Evolutionary conservation across 108 stramenopile species (phyloP).

Genomic region (Chaetoceros muelleri): DNA sequence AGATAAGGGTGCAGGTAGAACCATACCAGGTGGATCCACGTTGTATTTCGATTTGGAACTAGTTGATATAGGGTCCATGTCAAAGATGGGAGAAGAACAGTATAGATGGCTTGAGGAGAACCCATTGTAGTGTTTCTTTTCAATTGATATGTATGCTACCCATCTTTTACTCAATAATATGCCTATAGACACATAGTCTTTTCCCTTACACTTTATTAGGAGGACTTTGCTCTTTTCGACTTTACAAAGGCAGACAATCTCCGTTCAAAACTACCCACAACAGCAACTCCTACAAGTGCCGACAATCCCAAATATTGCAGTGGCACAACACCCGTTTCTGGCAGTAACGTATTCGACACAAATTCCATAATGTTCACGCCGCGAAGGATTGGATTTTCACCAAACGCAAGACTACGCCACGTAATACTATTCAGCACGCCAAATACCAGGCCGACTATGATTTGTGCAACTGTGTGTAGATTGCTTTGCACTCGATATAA

Average conservation of each 20-base stretch:
- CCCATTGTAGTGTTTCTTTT: conserved; percentile 25
- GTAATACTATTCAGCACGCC: conserved; percentile 48
- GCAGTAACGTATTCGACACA: conserved; percentile 18
- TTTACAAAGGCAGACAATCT: conserved; percentile 21
- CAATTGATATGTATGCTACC: too few species aligned
- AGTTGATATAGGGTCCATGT: conserved; percentile 20
- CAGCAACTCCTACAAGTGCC: conserved; percentile 45
- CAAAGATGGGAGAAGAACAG: conserved; percentile 19
- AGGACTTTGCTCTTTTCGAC: background rate
- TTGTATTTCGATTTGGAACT: conserved; percentile 59
- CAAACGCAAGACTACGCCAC: conserved; percentile 38
- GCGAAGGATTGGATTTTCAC: conserved; percentile 6
- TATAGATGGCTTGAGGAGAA: conserved; percentile 34
- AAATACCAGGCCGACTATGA: conserved; percentile 46
- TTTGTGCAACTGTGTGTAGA: conserved; percentile 59
- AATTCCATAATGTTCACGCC: conserved; percentile 21
- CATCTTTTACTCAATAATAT: too few species aligned
- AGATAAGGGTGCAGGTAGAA: conserved; percentile 30
- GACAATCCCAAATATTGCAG: conserved; percentile 37
- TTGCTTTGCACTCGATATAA: conserved; percentile 48
- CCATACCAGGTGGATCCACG: conserved; percentile 50
- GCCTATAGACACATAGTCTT: too few species aligned
- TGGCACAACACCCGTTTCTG: conserved; percentile 45
- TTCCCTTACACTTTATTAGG: too few species aligned
- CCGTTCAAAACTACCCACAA: conserved; percentile 74